phyloP scores from a whole-genome alignment of 768 basidiomycete species.

The Rossbeevera mucosa region DNA sequence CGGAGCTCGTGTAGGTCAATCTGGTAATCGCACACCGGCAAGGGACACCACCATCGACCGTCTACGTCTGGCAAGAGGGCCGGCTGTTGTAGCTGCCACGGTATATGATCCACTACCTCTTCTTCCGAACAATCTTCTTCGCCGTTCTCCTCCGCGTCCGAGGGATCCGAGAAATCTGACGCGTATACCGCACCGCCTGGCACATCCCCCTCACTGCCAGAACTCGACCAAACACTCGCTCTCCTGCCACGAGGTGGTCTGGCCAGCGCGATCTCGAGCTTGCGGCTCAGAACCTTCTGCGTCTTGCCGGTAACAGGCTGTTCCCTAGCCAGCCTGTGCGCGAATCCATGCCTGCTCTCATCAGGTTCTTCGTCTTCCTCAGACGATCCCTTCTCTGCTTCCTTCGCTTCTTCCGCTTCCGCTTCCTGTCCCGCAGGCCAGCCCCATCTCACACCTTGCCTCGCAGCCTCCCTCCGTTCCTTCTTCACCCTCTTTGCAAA shows the following conservation, averaged over 20 bases:
- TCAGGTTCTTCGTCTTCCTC: slow-evolving; percentile 6
- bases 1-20: slow-evolving; percentile 46
- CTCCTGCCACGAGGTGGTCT: neutral
- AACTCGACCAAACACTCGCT: slow-evolving; percentile 10
- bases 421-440: slow-evolving; percentile 14
- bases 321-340: slow-evolving; percentile 10
- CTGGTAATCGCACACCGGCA: slow-evolving; percentile 37
- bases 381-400: slow-evolving; percentile 3
- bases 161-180: slow-evolving; percentile 54
- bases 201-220: slow-evolving; percentile 19
- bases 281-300: slow-evolving; percentile 13
- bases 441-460: slow-evolving; percentile 21
- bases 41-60: slow-evolving; percentile 52
- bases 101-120: slow-evolving; percentile 32
- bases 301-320: slow-evolving; percentile 30
- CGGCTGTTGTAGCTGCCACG: slow-evolving; percentile 30
- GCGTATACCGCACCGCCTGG: slow-evolving; percentile 38
- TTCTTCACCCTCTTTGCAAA: slow-evolving; percentile 37
- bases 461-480: slow-evolving; percentile 32
- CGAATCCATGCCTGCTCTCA: neutral
- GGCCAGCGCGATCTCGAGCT: slow-evolving; percentile 14
- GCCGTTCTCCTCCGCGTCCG: slow-evolving; percentile 41
- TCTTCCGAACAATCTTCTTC: slow-evolving; percentile 21
- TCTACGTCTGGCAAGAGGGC: slow-evolving; percentile 41
- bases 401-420: slow-evolving; percentile 7